Percentiles rank a stretch among this genome's conserved stretches.
These are phyloP conservation scores for Candida railenensis DNA, from an alignment of 805 yeast genomes.

Conservation along the genomic window DNA sequence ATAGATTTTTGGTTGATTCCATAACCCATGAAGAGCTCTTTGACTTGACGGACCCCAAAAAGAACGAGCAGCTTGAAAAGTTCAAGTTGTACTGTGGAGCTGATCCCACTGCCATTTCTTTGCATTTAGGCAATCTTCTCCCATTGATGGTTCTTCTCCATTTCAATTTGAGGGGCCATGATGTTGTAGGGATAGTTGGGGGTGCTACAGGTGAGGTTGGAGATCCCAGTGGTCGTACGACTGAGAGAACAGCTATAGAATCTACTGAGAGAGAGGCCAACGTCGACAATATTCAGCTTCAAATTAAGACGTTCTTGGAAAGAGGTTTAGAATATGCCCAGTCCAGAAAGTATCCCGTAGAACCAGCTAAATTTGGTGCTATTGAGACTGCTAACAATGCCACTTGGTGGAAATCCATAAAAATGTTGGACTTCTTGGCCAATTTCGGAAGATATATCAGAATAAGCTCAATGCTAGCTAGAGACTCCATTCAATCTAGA, in stretches of 20 bases:
- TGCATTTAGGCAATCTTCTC: constrained; percentile 87
- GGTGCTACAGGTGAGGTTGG: constrained; percentile 97
- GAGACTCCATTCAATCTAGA: constrained; percentile 83
- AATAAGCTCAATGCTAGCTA: constrained; percentile 79
- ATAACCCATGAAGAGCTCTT: constrained; percentile 38
- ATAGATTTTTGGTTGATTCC: constrained; percentile 37
- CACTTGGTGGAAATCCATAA: constrained; percentile 82
- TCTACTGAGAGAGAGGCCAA: constrained; percentile 52
- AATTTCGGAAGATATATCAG: constrained; percentile 76
- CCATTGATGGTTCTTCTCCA: constrained; percentile 86
- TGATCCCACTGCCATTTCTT: constrained; percentile 88
- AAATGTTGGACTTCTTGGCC: constrained; percentile 75
- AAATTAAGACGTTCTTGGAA: constrained; percentile 58
- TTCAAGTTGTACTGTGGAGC: constrained; percentile 87
- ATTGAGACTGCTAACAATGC: constrained; percentile 59
- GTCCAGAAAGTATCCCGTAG: constrained; percentile 40
- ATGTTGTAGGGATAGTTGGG: constrained; percentile 80
- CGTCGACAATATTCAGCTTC: constrained; percentile 56
- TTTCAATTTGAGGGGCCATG: constrained; percentile 81
- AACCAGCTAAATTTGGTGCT: constrained; percentile 27
- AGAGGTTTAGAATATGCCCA: constrained; percentile 64
- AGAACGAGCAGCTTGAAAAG: constrained; percentile 23
- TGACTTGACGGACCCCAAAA: constrained; percentile 24
- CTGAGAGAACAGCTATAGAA: constrained; percentile 69
- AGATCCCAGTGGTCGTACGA: constrained; percentile 89